Base-by-base conservation (phyloP, 768 basidiomycete species). In the Tremella mesenterica region DNA sequence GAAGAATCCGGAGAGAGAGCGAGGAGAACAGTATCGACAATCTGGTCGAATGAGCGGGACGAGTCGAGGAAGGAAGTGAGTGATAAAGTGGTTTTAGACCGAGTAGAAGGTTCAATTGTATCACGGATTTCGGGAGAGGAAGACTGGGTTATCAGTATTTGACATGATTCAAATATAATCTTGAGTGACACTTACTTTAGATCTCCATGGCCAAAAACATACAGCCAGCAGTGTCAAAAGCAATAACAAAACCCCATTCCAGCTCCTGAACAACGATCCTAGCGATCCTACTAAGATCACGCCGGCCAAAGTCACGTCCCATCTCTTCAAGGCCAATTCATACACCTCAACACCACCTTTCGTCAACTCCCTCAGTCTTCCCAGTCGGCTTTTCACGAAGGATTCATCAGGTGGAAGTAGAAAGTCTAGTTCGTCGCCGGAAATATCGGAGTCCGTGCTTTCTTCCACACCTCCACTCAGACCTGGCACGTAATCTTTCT, bases 401-500 rank as follows among this genome's bases (percentile, higher is more conserved):
- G 38, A n/a, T 5, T 23, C 38, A 41, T 41, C 38, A 8, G 5
- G 38, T 14, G n/a, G n/a, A n/a, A n/a, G n/a, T n/a, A n/a, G n/a
- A n/a, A n/a, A n/a, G 33, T 41, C 4, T 41, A n/a, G n/a, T 25
- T 14, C 28, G 31, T 33, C 44, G 30, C 38, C 21, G 2, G 20
- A 5, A 2, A 10, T 23, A 41, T 41, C 38, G n/a, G n/a, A 5
- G 38, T 14, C 44, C 20, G 6, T 6, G 5, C 27, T 10, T 34
- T 26, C 30, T 3, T 10, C n/a, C 38, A 16, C 20, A 3, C 49
- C 46, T 29, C 53, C 51, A 27, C 57, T 53, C 8, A 61, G 51
- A 16, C 56, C 60, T n/a, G 64, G 60, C 12, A 64, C 54, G 51
- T 61, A 68, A 23, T 65, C 63, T 27, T 66, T 64, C 44, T 70